phyloP scores from a whole-genome alignment of 345 rosid genomes.

The Citrus mangshanensis region DNA sequence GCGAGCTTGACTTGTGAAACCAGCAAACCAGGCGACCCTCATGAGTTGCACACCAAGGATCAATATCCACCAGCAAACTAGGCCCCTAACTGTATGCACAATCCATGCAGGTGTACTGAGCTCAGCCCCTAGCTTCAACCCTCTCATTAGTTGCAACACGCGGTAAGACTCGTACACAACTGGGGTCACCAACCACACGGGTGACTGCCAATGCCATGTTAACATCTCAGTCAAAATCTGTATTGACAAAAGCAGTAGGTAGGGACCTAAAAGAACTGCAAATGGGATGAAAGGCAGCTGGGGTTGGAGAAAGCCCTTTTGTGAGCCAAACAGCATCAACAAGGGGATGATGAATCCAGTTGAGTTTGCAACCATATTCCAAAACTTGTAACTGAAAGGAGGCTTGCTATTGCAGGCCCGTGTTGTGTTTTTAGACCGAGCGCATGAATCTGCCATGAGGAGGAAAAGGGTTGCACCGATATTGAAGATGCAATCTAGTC shows the following conservation, averaged over 20 bases:
- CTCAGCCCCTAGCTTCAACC: constrained; percentile 74
- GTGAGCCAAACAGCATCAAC: constrained; percentile 53
- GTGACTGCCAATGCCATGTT: constrained; percentile 93
- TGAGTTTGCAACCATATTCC: constrained; percentile 63
- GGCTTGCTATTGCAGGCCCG: constrained; percentile 51
- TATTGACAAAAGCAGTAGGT: constrained; percentile 74
- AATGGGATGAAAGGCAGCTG: constrained; percentile 58
- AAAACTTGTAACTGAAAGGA: constrained; percentile 75
- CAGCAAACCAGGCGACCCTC: constrained; percentile 98
- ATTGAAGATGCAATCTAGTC: constrained; percentile 88
- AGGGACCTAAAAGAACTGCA: constrained; percentile 73
- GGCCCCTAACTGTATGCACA: constrained; percentile 70
- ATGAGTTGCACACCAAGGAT: constrained; percentile 87
- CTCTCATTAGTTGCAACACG: constrained; percentile 80
- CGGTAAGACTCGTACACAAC: constrained; percentile 86
- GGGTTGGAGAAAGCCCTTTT: constrained; percentile 68
- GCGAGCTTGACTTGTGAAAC: constrained; percentile 46
- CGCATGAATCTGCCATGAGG: constrained; percentile 85
- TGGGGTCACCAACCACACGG: constrained; percentile 90
- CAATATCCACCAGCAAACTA: constrained; percentile 93
- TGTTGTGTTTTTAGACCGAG: constrained; percentile 42
- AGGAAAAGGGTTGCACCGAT: constrained; percentile 80
- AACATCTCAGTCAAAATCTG: constrained; percentile 79
- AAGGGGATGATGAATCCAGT: constrained; percentile 63
- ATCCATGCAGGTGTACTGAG: constrained; percentile 74